These are phyloP conservation scores for Neoboletus subvelutipes DNA, from an alignment of 768 basidiomycete genomes.

Conservation along the genomic window DNA sequence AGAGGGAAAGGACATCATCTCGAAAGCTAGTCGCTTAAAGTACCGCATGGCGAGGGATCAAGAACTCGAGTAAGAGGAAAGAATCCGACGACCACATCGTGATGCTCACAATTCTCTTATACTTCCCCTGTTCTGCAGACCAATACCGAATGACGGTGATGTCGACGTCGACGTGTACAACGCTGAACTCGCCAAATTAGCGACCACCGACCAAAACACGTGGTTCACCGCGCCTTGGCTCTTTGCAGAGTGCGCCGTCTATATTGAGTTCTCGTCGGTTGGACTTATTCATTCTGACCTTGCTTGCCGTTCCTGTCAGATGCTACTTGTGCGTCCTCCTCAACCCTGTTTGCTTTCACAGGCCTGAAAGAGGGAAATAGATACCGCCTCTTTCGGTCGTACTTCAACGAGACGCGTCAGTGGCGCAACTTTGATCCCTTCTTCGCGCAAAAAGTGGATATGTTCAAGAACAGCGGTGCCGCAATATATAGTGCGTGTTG, in stretches of 20 bases:
- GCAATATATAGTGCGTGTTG: constrained; percentile 71
- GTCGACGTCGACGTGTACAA: constrained; percentile 76
- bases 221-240: constrained; percentile 97
- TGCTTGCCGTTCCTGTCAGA: constrained; percentile 34
- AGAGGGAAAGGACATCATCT: constrained; percentile 82
- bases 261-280: background rate
- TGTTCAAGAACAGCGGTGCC: constrained; percentile 73
- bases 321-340: constrained; percentile 63
- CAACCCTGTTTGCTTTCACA: background rate
- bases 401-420: constrained; percentile 60
- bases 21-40: constrained; percentile 73
- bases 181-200: constrained; percentile 55
- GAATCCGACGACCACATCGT: background rate
- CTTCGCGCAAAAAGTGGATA: constrained; percentile 69
- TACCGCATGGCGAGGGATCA: constrained; percentile 85
- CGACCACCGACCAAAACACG: constrained; percentile 49
- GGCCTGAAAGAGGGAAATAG: constrained; percentile 37
- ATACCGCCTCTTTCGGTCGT: constrained; percentile 79
- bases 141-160: constrained; percentile 74
- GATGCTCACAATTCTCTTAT: background rate
- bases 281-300: background rate
- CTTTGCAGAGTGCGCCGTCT: constrained; percentile 77
- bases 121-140: constrained; percentile 38
- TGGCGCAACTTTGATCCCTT: constrained; percentile 89
- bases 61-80: constrained; percentile 53